Evolutionary conservation across 106 monocot species (phyloP), one percentile per base, ranked within the genome.

Genomic region (Alisma plantagoaquatica): DNA sequence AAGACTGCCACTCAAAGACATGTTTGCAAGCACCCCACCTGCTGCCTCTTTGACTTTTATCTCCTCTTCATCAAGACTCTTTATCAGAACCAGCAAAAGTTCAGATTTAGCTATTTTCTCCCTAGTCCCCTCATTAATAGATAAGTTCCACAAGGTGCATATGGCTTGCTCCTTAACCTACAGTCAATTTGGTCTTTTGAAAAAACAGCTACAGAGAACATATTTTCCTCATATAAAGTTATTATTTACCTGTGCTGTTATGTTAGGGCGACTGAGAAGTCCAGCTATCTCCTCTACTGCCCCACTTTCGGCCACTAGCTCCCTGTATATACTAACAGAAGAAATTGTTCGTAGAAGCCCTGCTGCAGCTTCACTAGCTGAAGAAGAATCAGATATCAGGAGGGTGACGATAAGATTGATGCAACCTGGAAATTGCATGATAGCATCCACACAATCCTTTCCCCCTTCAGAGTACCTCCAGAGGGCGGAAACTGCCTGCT

Each of bases 31-130:
- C 43, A 85, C 67, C 33, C 91, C 84, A 46, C 77, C 91, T 1
- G 75, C 84, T 42, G 85, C 91, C 73, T 91, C 91, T 65, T 81
- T 77, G 15, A 91, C 67, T 62, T 81, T 91, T 51, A 81, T 63
- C 49, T 85, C 81, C 56, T 85, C 81, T 62, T 85, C 77, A 68
- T 71, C 75, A 72, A 91, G 80, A 45, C 69, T 71, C 49, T 73
- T 85, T 61, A 91, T 53, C 55, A 91, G 60, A 41, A 67, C 12
- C 2, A 50, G 66, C 62, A 91, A 43, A 14, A 91, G 43, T 33
- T 73, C 81, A 68, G 57, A 56, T 2, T 55, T 64, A 33, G 56
- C 75, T 51, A 91, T 78, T 30, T 75, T 85, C 16, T 45, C 33
- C 20, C 85, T 73, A 24, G 23, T 47, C 47, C 43, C 72, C 43